Base-by-base conservation (phyloP, 1,139 yeast species). In the Hyphopichia burtonii region DNA sequence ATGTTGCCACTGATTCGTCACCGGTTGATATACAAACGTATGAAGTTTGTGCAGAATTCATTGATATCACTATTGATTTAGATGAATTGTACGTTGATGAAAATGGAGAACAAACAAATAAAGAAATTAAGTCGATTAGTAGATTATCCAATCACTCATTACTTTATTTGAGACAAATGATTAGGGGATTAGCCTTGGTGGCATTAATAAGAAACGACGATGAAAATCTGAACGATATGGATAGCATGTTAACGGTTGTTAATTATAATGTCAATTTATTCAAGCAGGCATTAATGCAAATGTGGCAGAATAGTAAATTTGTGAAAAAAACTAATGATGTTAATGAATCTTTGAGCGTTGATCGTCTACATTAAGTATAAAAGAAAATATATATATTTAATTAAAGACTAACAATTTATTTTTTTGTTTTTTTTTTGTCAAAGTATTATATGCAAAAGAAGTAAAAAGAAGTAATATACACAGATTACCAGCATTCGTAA, bases 31-130 rank as follows among this genome's bases (percentile, higher is more conserved):
- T 90, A 25, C 96, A 90, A 55, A 87, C 95, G 0, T 93, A 93
- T 60, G 98, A 93, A 61, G 96, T 91, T 2, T 93, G 99, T 63
- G 95, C 97, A 1, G 99, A 93, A 57, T 93, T 91, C 56, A 91
- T 93, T 42, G 99, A 93, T 61, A 94, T 93, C 16, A 85, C 97
- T 3, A 84, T 90, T 31, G 98, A 93, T 57, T 68, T 93, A 47
- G 94, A 89, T 53, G 86, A 85, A 42, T 62, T 86, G 39, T 85
- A 85, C 53, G 78, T 82, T 46, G 74, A 72, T 41, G 61, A 58
- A 46, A 48, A 41, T 28, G 44, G 44, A 22, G 44, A 45, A 31
- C 5, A 39, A 41, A 12, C 4, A 7, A 25, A 25, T 25, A 11
- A 25, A 41, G 73, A 76, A 41, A 64, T 86, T 41, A 83, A 79